Base-by-base conservation (phyloP, 768 basidiomycete species). In the Tulasnella sp. region DNA sequence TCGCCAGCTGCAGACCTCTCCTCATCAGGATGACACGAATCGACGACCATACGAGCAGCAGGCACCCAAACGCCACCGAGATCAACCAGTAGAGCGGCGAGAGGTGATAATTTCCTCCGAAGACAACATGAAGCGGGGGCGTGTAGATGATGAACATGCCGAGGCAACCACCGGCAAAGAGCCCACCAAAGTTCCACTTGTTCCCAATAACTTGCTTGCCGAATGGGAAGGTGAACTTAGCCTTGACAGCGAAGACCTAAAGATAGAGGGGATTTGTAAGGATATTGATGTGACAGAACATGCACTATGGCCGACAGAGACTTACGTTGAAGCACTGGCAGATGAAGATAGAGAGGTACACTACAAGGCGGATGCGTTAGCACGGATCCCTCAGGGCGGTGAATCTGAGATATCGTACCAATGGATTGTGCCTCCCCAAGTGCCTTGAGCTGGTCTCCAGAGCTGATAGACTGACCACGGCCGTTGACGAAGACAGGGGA, bases 111-210 rank as follows among this genome's bases (percentile, higher is more conserved):
- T 81, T 77, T 13, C 83, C 83, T 1, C 82, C 81, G 66, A 85
- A 85, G 11, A 84, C 83, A 64, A 81, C 78, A 63, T 82, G 82
- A 43, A 85, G 70, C 41, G 84, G 84, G 17, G 83, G 83, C 0
- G 80, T 82, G 68, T 85, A 85, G 64, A 84, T 74, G 66, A 84
- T 77, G 68, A 84, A 83, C 71, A 85, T 80, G 48, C 81, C 82
- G 13, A 85, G 73, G 54, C 76, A 77, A 13, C 80, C 83, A 13
- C 83, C 83, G 0, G 73, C 78, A 23, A 83, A 34, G 61, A 85
- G 83, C 17, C 82, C 83, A 29, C 73, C 71, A 62, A 85, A 84
- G 70, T 84, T 85, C 72, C 77, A 82, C 63, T 75, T 74, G 73
- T 85, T 85, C 48, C 76, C 73, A 51, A 84, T 68, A 42, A 77